Base-by-base conservation (phyloP, 176 grass and related monocot species). In the Oryza officinalis region DNA sequence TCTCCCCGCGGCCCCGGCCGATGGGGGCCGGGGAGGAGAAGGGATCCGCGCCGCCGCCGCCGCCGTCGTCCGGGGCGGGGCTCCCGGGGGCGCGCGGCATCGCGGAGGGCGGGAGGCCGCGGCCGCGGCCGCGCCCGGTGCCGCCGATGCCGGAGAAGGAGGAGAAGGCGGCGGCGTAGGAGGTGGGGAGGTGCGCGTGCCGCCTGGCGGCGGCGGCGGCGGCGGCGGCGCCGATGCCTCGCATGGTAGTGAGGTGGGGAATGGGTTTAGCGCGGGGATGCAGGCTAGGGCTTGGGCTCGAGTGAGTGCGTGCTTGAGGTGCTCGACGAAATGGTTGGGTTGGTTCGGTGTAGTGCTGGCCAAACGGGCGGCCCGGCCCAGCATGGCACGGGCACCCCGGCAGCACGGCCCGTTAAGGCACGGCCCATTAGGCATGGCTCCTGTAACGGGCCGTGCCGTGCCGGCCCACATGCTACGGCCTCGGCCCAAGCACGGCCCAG, bases 131-230 rank as follows among this genome's bases (percentile, higher is more conserved):
- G 27, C 77, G 61, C 1, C 88, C 88, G 41, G 65, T 59, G 9
- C 85, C 85, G 1, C 89, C 80, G 17, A 49, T 71, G 35, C 89
- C 84, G 77, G 17, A 18, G 50, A 69, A 87, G 81, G 86, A 94
- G 66, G 87, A 92, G 27, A 81, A 77, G 15, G 73, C 84, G 10
- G 76, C 65, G 23, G 79, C 67, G 69, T 73, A 82, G 72, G 82
- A 86, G 63, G 81, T 69, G 1, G 85, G 50, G 72, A 91, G 59
- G 49, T 84, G 71, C 17, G 84, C 68, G 54, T 78, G 79, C 73
- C 92, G 83, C 32, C 92, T 76, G 13, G 65, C 83, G 81, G 86
- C 87, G 74, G 87, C 87, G 81, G 86, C 87, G 73, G 86, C 86
- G 47, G 72, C 66, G 41, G 79, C 87, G 78, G 88, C 83, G 78